Percentiles rank a stretch among this genome's conserved stretches.
Conservation (phyloP, 2,329 filamentous ascomycete species). For the Cladorrhinum sp. region DNA sequence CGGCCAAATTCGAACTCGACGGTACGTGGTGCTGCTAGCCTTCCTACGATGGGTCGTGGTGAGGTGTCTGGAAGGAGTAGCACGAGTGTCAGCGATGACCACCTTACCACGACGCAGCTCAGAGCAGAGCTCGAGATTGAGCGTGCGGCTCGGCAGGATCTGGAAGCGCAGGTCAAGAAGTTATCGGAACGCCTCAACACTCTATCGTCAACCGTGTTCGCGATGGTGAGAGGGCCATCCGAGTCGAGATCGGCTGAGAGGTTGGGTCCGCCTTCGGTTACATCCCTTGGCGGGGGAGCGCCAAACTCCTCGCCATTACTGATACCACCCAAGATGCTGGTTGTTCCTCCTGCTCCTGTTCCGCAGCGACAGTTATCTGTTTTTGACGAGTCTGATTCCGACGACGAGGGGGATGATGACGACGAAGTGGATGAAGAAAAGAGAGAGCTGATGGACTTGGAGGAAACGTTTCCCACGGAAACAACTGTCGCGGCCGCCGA, state of each 20-base stretch:
- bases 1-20: slow-evolving; percentile 47
- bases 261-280: slow-evolving; percentile 17
- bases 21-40: slow-evolving; percentile 45
- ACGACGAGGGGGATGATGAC: slow-evolving; percentile 32
- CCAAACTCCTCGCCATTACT: slow-evolving; percentile 11
- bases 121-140: slow-evolving; percentile 54
- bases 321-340: slow-evolving; percentile 21
- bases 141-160: slow-evolving; percentile 51
- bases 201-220: slow-evolving; percentile 41
- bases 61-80: slow-evolving; percentile 16
- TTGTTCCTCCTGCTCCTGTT: slow-evolving; percentile 11
- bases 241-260: slow-evolving; percentile 35
- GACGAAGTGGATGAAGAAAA: slow-evolving; percentile 12
- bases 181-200: slow-evolving; percentile 50
- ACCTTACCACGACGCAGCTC: slow-evolving; percentile 12
- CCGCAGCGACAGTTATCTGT: slow-evolving; percentile 26
- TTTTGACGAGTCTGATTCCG: slow-evolving; percentile 36
- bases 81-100: not conserved
- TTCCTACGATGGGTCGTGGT: slow-evolving; percentile 41
- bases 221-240: slow-evolving; percentile 35
- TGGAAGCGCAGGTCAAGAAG: slow-evolving; percentile 56
- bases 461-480: not conserved
- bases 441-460: slow-evolving; percentile 25
- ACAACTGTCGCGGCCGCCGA: slow-evolving; percentile 4
- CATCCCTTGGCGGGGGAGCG: not conserved